Conservation (phyloP, 75 land plant genomes). For the Chamaecyparis obtusa region DNA sequence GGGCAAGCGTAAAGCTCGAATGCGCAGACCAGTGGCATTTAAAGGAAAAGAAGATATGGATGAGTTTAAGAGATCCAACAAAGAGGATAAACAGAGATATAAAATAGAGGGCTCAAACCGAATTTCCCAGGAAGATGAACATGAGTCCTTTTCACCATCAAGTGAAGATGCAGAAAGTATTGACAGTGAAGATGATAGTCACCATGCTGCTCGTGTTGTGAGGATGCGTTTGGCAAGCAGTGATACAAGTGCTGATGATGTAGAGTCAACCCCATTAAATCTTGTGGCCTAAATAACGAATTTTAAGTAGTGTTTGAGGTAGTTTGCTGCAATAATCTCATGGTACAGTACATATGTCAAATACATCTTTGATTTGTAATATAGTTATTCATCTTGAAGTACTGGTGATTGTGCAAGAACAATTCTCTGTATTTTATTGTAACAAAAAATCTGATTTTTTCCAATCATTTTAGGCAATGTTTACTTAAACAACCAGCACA, state of each 20-base stretch:
- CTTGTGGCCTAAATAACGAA: not conserved
- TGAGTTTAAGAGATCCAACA: conserved; percentile 8
- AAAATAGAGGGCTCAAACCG: conserved; percentile 9
- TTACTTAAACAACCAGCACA: not conserved
- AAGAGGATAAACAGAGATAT: conserved; percentile 32
- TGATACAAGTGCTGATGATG: conserved; percentile 2
- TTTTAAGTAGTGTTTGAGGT: not conserved
- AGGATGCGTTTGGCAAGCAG: conserved; percentile 6
- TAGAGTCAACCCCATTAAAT: not conserved
- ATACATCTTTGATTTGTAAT: not conserved
- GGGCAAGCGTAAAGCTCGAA: conserved; percentile 75
- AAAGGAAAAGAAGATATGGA: conserved; percentile 31
- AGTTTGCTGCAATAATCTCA: not conserved
- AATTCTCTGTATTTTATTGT: not conserved
- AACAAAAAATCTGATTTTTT: not conserved
- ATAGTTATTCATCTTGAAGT: not conserved
- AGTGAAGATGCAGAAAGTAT: conserved; percentile 48
- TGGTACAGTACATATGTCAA: not conserved
- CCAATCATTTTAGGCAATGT: not conserved
- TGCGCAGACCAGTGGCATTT: conserved; percentile 48
- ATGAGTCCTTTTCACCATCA: conserved; percentile 34
- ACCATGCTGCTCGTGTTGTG: conserved; percentile 4
- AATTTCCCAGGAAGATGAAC: conserved; percentile 40
- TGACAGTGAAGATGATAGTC: conserved; percentile 59
- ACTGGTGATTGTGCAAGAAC: not conserved